phyloP scores from a whole-genome alignment of 2,329 filamentous ascomycete species.

The Endoconidiophora polonica region DNA sequence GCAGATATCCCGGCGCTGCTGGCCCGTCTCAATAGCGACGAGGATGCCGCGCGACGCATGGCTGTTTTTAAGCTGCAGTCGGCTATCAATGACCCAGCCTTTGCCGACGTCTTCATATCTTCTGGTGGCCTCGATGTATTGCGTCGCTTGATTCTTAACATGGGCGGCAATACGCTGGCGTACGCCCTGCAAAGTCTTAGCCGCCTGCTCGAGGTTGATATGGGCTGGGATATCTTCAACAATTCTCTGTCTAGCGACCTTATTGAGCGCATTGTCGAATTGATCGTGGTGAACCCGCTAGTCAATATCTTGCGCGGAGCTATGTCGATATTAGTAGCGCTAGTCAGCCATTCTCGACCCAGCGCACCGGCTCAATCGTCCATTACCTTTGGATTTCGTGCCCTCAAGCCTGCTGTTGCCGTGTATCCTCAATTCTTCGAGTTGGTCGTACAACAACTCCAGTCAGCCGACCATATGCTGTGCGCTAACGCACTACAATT shows the following conservation, averaged over 20 bases:
- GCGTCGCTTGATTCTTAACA: constrained; percentile 65
- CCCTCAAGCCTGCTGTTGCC: constrained; percentile 79
- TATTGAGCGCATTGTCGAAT: constrained; percentile 64
- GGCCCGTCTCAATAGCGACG: constrained; percentile 46
- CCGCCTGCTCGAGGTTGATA: constrained; percentile 81
- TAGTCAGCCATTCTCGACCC: constrained; percentile 71
- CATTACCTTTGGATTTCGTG: constrained; percentile 64
- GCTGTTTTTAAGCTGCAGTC: constrained; percentile 95
- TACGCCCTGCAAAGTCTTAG: constrained; percentile 85
- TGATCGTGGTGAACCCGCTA: constrained; percentile 86
- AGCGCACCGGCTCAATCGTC: constrained; percentile 30
- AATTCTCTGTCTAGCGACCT: constrained; percentile 45
- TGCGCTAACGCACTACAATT: constrained; percentile 92
- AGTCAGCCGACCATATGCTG: constrained; percentile 84
- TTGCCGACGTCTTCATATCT: constrained; percentile 89
- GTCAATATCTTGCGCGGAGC: constrained; percentile 95
- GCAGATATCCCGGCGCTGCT: constrained; percentile 49
- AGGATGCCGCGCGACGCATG: constrained; percentile 94
- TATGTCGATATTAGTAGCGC: constrained; percentile 88
- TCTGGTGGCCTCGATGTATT: constrained; percentile 72
- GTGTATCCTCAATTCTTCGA: constrained; percentile 89
- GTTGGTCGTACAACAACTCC: constrained; percentile 78
- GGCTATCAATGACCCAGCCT: constrained; percentile 87
- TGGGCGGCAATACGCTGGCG: constrained; percentile 83
- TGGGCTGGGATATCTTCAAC: constrained; percentile 87